A percentile compares a stretch with the other conserved stretches of the same genome.
Conservation (phyloP, 768 basidiomycete species). For the Cytidiella melzeri region DNA sequence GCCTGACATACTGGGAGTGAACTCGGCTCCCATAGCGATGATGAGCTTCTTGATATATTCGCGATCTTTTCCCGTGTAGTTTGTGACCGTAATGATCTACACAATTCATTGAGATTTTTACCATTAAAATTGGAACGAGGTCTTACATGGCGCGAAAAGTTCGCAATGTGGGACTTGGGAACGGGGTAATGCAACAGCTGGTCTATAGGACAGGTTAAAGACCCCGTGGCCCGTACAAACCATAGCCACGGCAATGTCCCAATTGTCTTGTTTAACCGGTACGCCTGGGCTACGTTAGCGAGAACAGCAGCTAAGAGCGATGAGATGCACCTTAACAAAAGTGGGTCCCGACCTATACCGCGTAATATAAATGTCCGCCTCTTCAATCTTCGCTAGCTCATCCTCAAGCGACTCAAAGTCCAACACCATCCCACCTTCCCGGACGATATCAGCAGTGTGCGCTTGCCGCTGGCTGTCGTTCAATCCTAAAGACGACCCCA, state of each 20-base stretch:
- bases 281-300: conserved; percentile 43
- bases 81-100: conserved; percentile 79
- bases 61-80: conserved; percentile 80
- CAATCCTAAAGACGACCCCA: conserved; percentile 56
- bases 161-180: conserved; percentile 53
- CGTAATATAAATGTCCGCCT: conserved; percentile 73
- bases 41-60: conserved; percentile 89
- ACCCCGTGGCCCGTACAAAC: conserved; percentile 61
- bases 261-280: conserved; percentile 49
- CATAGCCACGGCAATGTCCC: conserved; percentile 84
- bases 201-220: conserved; percentile 57
- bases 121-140: too few relatives aligned
- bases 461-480: conserved; percentile 41
- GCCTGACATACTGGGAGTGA: conserved; percentile 77
- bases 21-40: conserved; percentile 64
- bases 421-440: conserved; percentile 54
- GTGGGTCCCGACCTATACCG: conserved; percentile 60
- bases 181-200: conserved; percentile 84
- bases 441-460: conserved; percentile 51
- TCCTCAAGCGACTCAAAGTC: conserved; percentile 24
- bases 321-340: conserved; percentile 56
- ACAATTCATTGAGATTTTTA: too few relatives aligned
- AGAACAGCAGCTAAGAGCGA: background rate
- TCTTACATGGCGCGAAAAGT: conserved; percentile 58
- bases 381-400: conserved; percentile 37